Evolutionary conservation across 2,329 filamentous ascomycete species (phyloP).

Genomic region (Fusarium newnesense): DNA sequence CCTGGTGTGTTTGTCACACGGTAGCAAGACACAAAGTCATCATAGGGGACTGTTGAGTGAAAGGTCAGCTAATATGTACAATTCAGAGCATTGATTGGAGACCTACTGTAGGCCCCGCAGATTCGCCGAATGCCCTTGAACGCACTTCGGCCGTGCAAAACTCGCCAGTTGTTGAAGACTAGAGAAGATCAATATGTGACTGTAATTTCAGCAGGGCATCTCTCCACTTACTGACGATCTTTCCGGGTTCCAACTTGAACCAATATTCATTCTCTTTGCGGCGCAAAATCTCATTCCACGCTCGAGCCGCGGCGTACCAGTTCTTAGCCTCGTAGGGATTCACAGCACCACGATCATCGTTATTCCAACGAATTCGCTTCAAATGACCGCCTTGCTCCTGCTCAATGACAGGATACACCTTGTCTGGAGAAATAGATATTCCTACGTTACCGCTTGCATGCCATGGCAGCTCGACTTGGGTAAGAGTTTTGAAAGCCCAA

Average conservation of each 20-base stretch:
- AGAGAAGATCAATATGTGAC: conserved; percentile 27
- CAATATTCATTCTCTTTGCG: conserved; percentile 75
- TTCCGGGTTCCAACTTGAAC: conserved; percentile 84
- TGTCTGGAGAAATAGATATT: conserved; percentile 79
- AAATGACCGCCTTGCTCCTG: conserved; percentile 55
- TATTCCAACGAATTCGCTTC: conserved; percentile 88
- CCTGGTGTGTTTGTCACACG: conserved; percentile 73
- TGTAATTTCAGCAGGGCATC: background rate
- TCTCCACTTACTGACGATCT: conserved; percentile 72
- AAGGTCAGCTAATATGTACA: conserved; percentile 5
- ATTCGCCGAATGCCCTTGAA: conserved; percentile 89
- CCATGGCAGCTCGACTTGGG: conserved; percentile 69
- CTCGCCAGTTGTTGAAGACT: conserved; percentile 98
- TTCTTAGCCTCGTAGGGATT: conserved; percentile 48
- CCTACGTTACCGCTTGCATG: conserved; percentile 93
- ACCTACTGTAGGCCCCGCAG: conserved; percentile 90
- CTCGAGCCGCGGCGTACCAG: conserved; percentile 85
- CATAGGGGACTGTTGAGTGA: conserved; percentile 70
- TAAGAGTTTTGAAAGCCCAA: conserved; percentile 67
- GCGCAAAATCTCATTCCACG: conserved; percentile 77
- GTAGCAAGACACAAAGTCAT: conserved; percentile 83
- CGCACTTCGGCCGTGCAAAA: conserved; percentile 84
- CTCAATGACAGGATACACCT: conserved; percentile 77
- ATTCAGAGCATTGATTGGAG: background rate
- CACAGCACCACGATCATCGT: conserved; percentile 82